Evolutionary conservation across 306 rosid species (phyloP), one percentile per base, ranked within the genome.

Genomic region (Acacia confusa): DNA sequence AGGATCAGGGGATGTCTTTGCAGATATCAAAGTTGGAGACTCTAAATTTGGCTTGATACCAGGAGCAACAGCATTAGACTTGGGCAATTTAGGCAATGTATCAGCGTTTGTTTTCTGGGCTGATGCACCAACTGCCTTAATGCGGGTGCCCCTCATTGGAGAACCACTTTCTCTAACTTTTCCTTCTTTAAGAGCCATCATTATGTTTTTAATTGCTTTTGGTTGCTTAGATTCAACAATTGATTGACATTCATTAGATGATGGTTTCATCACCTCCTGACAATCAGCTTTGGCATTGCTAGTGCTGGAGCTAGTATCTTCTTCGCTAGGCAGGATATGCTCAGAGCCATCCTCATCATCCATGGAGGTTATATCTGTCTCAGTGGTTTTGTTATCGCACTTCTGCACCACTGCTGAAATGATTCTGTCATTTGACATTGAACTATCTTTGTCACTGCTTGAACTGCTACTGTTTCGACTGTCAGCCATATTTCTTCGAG

Each of bases 381-480:
- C 90, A 4, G 90, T 85, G 81, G 85, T 84, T 83, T 85, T 93
- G 85, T 70, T 81, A 84, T 88, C 77, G 83, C 83, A 82, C 77
- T 77, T 84, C 0, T 84, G 78, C 71, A 55, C 82, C 44, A 79
- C 64, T 72, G 55, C 83, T 10, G 86, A 85, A 81, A 84, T 79
- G 80, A 74, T 87, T 87, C 86, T 96, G 76, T 92, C 99, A 79
- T 81, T 88, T 75, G 94, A 92, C 86, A 87, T 85, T 64, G 88
- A 87, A 89, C 97, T 88, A 75, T 96, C 97, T 88, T 83, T 93
- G 79, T 96, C 98, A 83, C 97, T 92, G 74, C 91, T 89, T 36
- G 99, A 96, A 87, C 94, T 86, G 76, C 65, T 87, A 88, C 97
- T 93, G 83, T 81, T 93, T 86, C 92, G 97, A 84, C 99, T 96